Conservation (phyloP, 495 filamentous ascomycete species). For the Sordaria brevicollis region DNA sequence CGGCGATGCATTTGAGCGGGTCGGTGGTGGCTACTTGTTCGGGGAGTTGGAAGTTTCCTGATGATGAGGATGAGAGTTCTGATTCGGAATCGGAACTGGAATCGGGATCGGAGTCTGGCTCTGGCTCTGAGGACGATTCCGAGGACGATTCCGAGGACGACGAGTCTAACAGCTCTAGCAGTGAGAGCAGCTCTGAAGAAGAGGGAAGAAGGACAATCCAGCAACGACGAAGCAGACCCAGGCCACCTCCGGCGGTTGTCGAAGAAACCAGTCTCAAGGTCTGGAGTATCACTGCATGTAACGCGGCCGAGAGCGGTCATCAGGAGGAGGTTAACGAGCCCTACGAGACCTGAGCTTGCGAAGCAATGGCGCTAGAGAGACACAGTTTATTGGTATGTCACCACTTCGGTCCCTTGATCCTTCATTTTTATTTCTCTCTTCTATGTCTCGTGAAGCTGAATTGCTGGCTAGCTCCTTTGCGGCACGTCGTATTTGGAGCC, state of each 20-base stretch:
- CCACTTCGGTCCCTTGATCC: neutral
- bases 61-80: slow-evolving; percentile 10
- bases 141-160: slow-evolving; percentile 3
- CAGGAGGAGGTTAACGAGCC: neutral
- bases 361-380: neutral
- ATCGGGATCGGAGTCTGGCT: neutral
- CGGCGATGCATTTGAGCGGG: slow-evolving; percentile 56
- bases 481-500: neutral
- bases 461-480: neutral
- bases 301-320: neutral
- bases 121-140: slow-evolving; percentile 3
- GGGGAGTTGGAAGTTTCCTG: slow-evolving; percentile 39
- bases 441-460: neutral
- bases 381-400: neutral
- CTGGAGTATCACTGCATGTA: slow-evolving; percentile 38
- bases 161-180: slow-evolving; percentile 2
- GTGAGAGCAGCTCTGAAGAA: slow-evolving; percentile 3
- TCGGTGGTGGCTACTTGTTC: slow-evolving; percentile 67
- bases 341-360: neutral
- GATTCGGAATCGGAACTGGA: neutral
- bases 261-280: slow-evolving; percentile 55
- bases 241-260: slow-evolving; percentile 6
- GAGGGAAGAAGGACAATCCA: neutral
- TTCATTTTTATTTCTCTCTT: too few relatives aligned
- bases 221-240: neutral